These are phyloP conservation scores for Triticum turgidum DNA, from an alignment of 176 grass and related monocot genomes.

Conservation along the genomic window DNA sequence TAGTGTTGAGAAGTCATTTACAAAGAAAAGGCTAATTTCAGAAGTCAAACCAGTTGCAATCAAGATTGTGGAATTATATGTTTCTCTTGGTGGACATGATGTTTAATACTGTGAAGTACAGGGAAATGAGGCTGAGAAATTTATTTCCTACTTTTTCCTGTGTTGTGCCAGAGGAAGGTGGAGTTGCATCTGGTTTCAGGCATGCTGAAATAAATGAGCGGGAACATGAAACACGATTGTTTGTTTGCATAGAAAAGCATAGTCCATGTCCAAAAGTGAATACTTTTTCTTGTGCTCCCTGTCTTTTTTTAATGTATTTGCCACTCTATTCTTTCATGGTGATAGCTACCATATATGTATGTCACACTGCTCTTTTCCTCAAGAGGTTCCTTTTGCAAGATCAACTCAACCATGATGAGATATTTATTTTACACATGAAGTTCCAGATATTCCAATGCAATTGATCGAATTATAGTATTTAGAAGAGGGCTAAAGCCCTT, in stretches of 20 bases:
- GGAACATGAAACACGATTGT: slow-evolving; percentile 70
- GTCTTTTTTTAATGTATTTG: not conserved
- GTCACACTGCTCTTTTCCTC: slow-evolving; percentile 13
- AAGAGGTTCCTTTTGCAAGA: slow-evolving; percentile 84
- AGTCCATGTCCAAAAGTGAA: slow-evolving; percentile 43
- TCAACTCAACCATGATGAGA: slow-evolving; percentile 97
- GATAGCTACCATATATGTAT: not conserved
- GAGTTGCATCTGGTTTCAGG: slow-evolving; percentile 79
- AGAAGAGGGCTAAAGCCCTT: slow-evolving; percentile 97
- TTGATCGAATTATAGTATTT: slow-evolving; percentile 90
- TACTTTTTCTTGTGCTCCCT: not conserved
- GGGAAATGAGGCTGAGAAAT: slow-evolving; percentile 91
- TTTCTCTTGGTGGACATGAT: slow-evolving; percentile 80
- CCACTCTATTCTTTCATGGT: slow-evolving; percentile 17
- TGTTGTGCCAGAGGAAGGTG: slow-evolving; percentile 88
- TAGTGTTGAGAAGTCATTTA: too few relatives aligned
- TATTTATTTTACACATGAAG: slow-evolving; percentile 95
- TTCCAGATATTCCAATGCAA: slow-evolving; percentile 97
- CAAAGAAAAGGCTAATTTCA: too few relatives aligned
- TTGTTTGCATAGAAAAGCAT: slow-evolving; percentile 95
- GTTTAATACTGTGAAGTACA: slow-evolving; percentile 97
- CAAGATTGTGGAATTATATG: slow-evolving; percentile 90
- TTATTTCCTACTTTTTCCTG: slow-evolving; percentile 96
- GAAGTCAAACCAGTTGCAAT: slow-evolving; percentile 50
- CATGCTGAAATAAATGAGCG: slow-evolving; percentile 62